Evolutionary conservation across 352 stramenopile genomes (phyloP).

Genomic region (Globisporangium okanoganense): DNA sequence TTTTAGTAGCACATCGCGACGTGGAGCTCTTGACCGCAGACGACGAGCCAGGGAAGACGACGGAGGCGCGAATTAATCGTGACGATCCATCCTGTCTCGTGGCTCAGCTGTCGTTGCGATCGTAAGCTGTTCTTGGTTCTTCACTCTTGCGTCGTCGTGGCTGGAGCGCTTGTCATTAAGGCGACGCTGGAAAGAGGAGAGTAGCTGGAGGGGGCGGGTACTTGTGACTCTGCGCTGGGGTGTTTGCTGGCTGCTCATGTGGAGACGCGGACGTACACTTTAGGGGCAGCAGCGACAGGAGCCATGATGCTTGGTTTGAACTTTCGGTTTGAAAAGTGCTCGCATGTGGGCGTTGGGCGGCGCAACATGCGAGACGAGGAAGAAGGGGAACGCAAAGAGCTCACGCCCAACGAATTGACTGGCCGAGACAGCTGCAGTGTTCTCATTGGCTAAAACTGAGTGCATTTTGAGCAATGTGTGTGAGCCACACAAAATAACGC

Average conservation of each 20-base stretch:
- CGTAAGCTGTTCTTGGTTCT: slow-evolving; percentile 4
- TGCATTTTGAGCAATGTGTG: neutral
- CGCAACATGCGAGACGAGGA: neutral
- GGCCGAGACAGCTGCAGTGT: slow-evolving; percentile 13
- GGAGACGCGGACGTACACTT: slow-evolving; percentile 67
- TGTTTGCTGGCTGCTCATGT: neutral
- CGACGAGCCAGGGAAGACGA: neutral
- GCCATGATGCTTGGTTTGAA: slow-evolving; percentile 72
- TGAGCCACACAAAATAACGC: slow-evolving; percentile 3
- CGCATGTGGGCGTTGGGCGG: neutral
- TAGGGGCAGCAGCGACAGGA: slow-evolving; percentile 55
- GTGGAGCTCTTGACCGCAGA: neutral
- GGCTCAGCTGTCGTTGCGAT: neutral
- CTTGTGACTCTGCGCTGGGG: neutral
- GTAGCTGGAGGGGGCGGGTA: neutral
- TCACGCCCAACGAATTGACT: slow-evolving; percentile 31
- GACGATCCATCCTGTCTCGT: neutral
- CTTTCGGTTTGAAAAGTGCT: slow-evolving; percentile 89
- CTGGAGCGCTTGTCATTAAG: neutral
- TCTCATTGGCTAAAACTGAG: slow-evolving; percentile 30
- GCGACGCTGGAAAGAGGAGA: neutral
- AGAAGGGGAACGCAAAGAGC: neutral
- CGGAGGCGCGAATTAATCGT: too few relatives aligned
- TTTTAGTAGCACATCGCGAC: slow-evolving; percentile 7
- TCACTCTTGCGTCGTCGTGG: neutral